Conservation (phyloP, 2,329 filamentous ascomycete genomes). For the Macroventuria anomochaeta region DNA sequence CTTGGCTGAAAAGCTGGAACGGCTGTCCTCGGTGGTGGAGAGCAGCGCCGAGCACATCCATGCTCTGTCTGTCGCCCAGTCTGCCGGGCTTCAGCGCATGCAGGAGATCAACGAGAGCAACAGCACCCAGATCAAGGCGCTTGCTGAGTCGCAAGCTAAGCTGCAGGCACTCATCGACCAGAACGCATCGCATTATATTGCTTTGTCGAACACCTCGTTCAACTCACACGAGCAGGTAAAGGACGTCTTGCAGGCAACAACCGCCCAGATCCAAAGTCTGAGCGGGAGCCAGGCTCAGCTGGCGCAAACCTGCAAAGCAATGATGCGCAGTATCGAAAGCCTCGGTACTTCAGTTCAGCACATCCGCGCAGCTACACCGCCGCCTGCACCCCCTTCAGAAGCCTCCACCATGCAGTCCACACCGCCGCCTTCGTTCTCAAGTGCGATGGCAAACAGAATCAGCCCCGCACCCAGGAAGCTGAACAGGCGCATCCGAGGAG, state of each 20-base stretch:
- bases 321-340: constrained; percentile 39
- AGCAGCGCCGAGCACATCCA: constrained; percentile 42
- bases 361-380: constrained; percentile 6
- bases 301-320: constrained; percentile 35
- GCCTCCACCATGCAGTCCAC: constrained; percentile 25
- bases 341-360: constrained; percentile 28
- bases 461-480: constrained; percentile 42
- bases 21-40: constrained; percentile 37
- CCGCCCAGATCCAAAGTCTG: constrained; percentile 38
- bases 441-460: constrained; percentile 31
- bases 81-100: constrained; percentile 43
- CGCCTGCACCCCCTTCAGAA: constrained; percentile 5
- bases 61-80: constrained; percentile 44
- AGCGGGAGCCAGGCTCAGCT: constrained; percentile 38
- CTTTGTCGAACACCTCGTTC: constrained; percentile 43
- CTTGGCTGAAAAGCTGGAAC: constrained; percentile 34
- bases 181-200: constrained; percentile 46
- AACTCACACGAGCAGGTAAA: constrained; percentile 39
- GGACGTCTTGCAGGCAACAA: constrained; percentile 34
- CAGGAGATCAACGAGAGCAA: constrained; percentile 48
- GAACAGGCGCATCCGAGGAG: constrained; percentile 43
- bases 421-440: constrained; percentile 15
- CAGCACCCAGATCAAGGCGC: constrained; percentile 43
- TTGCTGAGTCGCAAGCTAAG: constrained; percentile 40
- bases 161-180: constrained; percentile 40